A percentile compares a stretch with the other conserved stretches of the same genome.
These are phyloP conservation scores for Chalciporus sp. DNA, from an alignment of 1,284 basidiomycete genomes.

Conservation along the genomic window DNA sequence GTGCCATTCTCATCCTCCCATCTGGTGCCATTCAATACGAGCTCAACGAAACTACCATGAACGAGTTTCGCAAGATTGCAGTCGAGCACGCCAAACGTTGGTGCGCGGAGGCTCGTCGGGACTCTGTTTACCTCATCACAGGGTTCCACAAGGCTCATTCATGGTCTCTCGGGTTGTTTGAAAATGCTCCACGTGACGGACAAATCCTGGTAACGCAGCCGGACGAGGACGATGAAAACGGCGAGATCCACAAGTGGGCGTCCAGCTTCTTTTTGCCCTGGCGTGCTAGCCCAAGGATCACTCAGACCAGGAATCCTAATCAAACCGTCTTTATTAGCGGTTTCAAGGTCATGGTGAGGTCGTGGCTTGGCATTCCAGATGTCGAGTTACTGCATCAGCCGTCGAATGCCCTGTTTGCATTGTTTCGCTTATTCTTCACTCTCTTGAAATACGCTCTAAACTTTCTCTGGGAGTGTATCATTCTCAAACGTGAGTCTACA, in stretches of 20 bases:
- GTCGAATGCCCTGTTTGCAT: too few species aligned
- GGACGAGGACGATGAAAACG: not conserved
- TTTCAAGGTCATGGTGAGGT: conserved; percentile 9
- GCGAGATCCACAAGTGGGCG: not conserved
- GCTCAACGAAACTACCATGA: not conserved
- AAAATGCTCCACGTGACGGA: not conserved
- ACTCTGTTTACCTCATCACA: conserved; percentile 15
- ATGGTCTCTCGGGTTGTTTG: conserved; percentile 12
- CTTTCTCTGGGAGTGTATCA: too few species aligned
- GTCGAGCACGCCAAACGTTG: not conserved
- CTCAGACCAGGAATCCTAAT: not conserved
- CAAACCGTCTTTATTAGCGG: conserved; percentile 15
- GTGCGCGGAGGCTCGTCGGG: not conserved
- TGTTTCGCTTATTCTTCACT: too few species aligned
- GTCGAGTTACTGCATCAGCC: too few species aligned
- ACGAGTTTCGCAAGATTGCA: not conserved
- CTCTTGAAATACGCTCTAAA: too few species aligned
- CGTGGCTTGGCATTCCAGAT: too few species aligned
- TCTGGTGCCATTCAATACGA: conserved; percentile 1
- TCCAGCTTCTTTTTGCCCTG: not conserved
- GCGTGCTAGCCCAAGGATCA: not conserved
- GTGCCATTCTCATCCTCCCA: conserved; percentile 15
- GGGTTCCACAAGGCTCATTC: conserved; percentile 11
- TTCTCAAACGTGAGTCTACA: too few species aligned
- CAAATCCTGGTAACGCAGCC: not conserved